Evolutionary conservation across 192 early-diverging fungal genomes (phyloP).

Genomic region (Coemansia sp.): DNA sequence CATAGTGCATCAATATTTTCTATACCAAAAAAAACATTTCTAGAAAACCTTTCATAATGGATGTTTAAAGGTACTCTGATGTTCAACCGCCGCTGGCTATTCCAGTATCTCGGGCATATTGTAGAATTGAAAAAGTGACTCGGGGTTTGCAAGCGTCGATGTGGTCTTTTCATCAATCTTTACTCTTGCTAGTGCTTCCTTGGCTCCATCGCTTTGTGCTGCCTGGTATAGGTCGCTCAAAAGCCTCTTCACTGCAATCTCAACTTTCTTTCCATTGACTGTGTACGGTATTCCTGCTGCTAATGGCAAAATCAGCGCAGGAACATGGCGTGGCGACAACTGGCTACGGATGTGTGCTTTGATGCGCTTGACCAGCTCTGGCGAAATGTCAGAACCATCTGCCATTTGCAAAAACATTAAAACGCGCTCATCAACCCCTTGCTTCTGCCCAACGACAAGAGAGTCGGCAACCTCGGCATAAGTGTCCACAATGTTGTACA

Average conservation of each 20-base stretch:
- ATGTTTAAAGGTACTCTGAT: no score
- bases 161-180: constrained; percentile 74
- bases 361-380: constrained; percentile 68
- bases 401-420: constrained; percentile 89
- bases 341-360: constrained; percentile 76
- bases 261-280: constrained; percentile 95
- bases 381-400: constrained; percentile 58
- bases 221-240: constrained; percentile 52
- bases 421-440: constrained; percentile 85
- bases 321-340: constrained; percentile 91
- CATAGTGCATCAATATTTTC: no score
- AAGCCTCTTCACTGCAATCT: constrained; percentile 87
- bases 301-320: constrained; percentile 78
- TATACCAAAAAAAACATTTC: not conserved
- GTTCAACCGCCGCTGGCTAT: constrained; percentile 1
- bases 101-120: constrained; percentile 62
- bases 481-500: constrained; percentile 90
- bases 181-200: constrained; percentile 58
- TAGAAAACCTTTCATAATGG: no score
- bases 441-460: constrained; percentile 87
- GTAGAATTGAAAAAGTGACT: constrained; percentile 81
- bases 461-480: constrained; percentile 82
- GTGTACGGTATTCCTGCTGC: constrained; percentile 89
- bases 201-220: constrained; percentile 43
- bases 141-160: constrained; percentile 89